A percentile compares a stretch with the other conserved stretches of the same genome.
These are phyloP conservation scores for Apiotrichum veenhuisii DNA, from an alignment of 1,284 basidiomycete genomes.

Conservation along the genomic window DNA sequence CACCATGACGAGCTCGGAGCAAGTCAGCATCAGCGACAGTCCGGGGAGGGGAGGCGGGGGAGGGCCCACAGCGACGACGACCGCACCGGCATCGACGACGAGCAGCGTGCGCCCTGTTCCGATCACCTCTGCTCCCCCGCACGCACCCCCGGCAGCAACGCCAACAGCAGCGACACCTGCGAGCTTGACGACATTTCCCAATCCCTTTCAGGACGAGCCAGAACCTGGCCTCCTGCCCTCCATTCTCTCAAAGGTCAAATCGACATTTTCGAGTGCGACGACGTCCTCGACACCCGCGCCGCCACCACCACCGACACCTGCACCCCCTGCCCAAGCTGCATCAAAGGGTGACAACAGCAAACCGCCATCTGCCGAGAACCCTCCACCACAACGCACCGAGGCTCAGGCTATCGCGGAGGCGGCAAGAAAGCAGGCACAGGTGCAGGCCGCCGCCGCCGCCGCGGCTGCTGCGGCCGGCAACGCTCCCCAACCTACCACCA, in stretches of 20 bases:
- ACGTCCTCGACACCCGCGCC: conserved; percentile 5
- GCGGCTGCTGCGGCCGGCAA: background rate
- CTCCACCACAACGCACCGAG: conserved; percentile 28
- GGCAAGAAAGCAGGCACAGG: conserved; percentile 16
- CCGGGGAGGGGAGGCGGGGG: no score
- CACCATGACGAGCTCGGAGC: conserved; percentile 8
- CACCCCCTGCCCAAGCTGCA: background rate
- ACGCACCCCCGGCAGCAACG: background rate
- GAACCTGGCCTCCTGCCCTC: conserved; percentile 47
- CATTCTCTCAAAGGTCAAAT: conserved; percentile 47
- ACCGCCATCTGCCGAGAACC: background rate
- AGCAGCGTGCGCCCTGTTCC: conserved; percentile 4
- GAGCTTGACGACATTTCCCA: conserved; percentile 46
- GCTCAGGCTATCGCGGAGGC: conserved; percentile 44
- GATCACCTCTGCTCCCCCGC: background rate
- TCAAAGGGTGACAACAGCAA: conserved; percentile 3
- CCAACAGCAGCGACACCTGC: background rate
- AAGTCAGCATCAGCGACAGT: conserved; percentile 4
- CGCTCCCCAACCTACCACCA: background rate
- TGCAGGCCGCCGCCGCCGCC: background rate
- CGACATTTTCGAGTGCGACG: conserved; percentile 34
- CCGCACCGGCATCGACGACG: background rate
- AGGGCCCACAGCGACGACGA: conserved; percentile 6
- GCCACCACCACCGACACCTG: background rate
- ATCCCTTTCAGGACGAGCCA: conserved; percentile 46